These are phyloP conservation scores for Hypomyces rosellus DNA, from an alignment of 2,329 filamentous ascomycete species.

Conservation along the genomic window DNA sequence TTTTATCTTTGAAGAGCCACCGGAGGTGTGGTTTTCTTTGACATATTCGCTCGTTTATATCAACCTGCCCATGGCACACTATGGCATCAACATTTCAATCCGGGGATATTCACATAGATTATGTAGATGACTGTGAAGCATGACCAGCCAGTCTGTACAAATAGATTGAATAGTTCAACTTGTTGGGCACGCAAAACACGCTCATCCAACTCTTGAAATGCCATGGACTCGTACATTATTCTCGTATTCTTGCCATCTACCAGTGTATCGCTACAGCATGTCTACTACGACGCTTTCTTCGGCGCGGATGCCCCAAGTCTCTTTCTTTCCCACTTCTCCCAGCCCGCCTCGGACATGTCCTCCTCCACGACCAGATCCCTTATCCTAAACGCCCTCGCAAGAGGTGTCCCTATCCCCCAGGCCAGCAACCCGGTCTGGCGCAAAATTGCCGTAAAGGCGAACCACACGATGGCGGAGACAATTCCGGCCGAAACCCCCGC, in stretches of 20 bases:
- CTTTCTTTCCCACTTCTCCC: conserved; percentile 77
- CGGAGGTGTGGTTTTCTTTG: background rate
- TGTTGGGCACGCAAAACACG: background rate
- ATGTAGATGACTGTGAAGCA: too few relatives aligned
- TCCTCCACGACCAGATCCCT: conserved; percentile 83
- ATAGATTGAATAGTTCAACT: too few relatives aligned
- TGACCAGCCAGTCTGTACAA: too few relatives aligned
- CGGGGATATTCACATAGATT: too few relatives aligned
- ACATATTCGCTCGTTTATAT: background rate
- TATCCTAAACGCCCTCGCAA: conserved; percentile 62
- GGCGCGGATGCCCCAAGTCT: conserved; percentile 18
- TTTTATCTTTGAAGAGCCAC: background rate
- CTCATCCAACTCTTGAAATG: background rate
- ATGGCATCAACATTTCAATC: too few relatives aligned
- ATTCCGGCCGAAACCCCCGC: conserved; percentile 68
- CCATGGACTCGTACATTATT: too few relatives aligned
- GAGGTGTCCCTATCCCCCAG: conserved; percentile 62
- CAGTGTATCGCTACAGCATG: too few relatives aligned
- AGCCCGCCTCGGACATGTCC: conserved; percentile 84
- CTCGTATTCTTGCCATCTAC: too few relatives aligned
- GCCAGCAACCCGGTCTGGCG: conserved; percentile 63
- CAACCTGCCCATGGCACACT: too few relatives aligned
- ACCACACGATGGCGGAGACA: conserved; percentile 72
- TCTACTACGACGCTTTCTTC: too few relatives aligned
- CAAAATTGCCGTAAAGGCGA: conserved; percentile 59